These are phyloP conservation scores for Erysimum pusillum DNA, from an alignment of 441 rosid genomes.

Conservation along the genomic window DNA sequence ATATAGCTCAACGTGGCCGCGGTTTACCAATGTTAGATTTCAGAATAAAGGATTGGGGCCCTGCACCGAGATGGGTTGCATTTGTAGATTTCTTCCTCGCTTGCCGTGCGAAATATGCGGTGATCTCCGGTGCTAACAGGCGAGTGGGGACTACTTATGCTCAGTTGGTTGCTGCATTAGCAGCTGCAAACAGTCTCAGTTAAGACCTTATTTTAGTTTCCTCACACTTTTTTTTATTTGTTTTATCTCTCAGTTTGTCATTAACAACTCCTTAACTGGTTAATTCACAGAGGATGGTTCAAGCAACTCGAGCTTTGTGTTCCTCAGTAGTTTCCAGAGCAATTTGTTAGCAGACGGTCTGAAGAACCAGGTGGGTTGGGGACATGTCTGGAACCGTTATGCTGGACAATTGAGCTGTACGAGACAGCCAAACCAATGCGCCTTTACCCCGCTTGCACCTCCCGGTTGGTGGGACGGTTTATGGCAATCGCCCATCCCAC, in stretches of 20 bases:
- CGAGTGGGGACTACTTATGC: constrained; percentile 95
- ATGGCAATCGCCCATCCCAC: constrained; percentile 90
- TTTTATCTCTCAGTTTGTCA: constrained; percentile 13
- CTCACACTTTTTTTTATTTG: not conserved
- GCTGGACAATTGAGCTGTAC: constrained; percentile 91
- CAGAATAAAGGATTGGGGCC: constrained; percentile 96
- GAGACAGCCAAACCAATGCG: constrained; percentile 81
- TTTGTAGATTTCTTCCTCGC: constrained; percentile 98
- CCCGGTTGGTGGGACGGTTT: constrained; percentile 98
- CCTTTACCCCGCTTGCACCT: constrained; percentile 85
- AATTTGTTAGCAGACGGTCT: constrained; percentile 76
- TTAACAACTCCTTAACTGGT: not conserved
- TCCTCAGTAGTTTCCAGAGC: constrained; percentile 88
- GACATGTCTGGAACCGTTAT: constrained; percentile 94
- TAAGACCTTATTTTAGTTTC: constrained; percentile 33
- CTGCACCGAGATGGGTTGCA: constrained; percentile 99
- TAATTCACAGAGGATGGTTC: constrained; percentile 66
- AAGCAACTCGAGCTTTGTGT: constrained; percentile 61
- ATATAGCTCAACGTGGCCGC: constrained; percentile 53
- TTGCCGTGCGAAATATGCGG: constrained; percentile 76
- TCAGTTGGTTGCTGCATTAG: constrained; percentile 85
- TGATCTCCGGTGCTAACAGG: constrained; percentile 87
- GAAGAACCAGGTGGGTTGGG: constrained; percentile 88
- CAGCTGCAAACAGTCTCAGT: constrained; percentile 89
- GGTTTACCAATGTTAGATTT: constrained; percentile 61